Conservation (phyloP, 805 yeast genomes). For the Candida khao-thaluensis region DNA sequence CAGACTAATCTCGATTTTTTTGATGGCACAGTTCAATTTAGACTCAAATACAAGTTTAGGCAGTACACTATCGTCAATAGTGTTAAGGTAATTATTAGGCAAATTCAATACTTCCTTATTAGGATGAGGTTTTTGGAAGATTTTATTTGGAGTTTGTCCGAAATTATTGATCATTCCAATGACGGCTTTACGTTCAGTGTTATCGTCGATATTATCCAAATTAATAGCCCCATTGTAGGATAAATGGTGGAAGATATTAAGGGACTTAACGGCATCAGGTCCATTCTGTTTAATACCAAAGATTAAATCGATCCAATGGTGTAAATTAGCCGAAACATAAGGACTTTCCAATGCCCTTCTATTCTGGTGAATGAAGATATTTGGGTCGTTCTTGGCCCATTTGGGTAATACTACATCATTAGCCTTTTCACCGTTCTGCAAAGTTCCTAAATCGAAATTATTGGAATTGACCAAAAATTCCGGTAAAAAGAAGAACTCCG, state of each 20-base stretch:
- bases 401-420: constrained; percentile 71
- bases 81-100: constrained; percentile 36
- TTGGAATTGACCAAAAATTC: constrained; percentile 71
- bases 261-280: constrained; percentile 56
- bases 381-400: constrained; percentile 82
- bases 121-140: constrained; percentile 71
- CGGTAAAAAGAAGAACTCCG: constrained; percentile 82
- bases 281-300: constrained; percentile 85
- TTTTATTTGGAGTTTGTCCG: constrained; percentile 83
- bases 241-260: constrained; percentile 79
- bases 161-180: constrained; percentile 87
- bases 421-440: constrained; percentile 61
- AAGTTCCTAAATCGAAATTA: constrained; percentile 64
- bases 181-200: constrained; percentile 68
- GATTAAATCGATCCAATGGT: constrained; percentile 81
- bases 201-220: constrained; percentile 70
- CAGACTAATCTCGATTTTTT: constrained; percentile 44
- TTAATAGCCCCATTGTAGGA: constrained; percentile 85
- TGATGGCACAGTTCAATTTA: constrained; percentile 39
- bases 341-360: constrained; percentile 83
- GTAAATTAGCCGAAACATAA: constrained; percentile 71
- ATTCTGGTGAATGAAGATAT: constrained; percentile 68
- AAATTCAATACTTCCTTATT: constrained; percentile 37
- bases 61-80: constrained; percentile 24
- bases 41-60: constrained; percentile 47